Base-by-base conservation (phyloP, 495 filamentous ascomycete species). In the Staphylotrichum longicolle region DNA sequence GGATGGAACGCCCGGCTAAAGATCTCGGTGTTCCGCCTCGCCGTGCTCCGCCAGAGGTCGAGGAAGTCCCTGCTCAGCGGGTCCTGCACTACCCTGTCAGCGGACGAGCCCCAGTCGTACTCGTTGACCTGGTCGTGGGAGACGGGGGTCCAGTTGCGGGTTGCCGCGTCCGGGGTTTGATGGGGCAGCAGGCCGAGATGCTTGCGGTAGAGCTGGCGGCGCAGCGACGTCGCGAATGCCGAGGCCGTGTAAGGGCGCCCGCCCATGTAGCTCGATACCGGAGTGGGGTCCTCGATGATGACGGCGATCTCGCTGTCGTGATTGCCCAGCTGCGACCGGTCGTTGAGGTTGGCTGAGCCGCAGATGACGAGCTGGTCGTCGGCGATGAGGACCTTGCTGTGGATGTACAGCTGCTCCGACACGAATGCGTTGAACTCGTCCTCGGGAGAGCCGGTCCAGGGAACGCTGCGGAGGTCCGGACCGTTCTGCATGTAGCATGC, bases 331-430 rank as follows among this genome's bases (percentile, higher is more conserved):
- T 98, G 93, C 27, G 89, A 93, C 63, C 93, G 89, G 74, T 98
- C 93, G 75, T 98, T 98, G 46, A 98, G 74, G 73, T 98, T 98
- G 40, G 93, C 93, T 0, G 89, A 93, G 52, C 93, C 93, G 74
- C 89, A 91, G 71, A 98, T 93, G 35, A 91, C 93, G 54, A 91
- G 76, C 6, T 85, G 83, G 74, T 98, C 93, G 68, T 98, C 93
- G 57, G 93, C 93, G 70, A 98, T 93, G 63, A 96, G 83, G 41
- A 96, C 83, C 80, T 98, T 98, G 66, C 87, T 87, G 77, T 98
- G 93, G 60, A 96, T 87, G 72, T 98, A 98, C 30, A 98, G 86
- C 74, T 96, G 89, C 71, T 98, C 93, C 47, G 85, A 90, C 39
- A 98, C 93, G 67, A 92, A 96, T 3, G 91, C 90, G 71, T 93